Evolutionary conservation across 2,329 filamentous ascomycete genomes (phyloP), one percentile per base, ranked within the genome.

Genomic region (Blastomyces percursus): DNA sequence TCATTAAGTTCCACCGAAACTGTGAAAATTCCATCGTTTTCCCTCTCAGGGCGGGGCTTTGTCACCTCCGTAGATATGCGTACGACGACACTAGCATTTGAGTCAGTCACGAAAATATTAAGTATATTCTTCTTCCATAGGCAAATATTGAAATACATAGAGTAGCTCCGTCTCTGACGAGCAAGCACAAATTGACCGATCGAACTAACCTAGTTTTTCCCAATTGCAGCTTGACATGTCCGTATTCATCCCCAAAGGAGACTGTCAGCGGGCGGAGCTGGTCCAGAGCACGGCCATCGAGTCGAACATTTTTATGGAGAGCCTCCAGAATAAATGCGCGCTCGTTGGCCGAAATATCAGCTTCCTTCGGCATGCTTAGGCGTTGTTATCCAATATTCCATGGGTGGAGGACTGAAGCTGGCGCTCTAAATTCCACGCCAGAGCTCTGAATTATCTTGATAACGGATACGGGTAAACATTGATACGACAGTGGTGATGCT

Each of bases 1-100:
- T 93, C 91, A 66, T 89, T 91, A 70, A 99, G 85, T 74, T 97
- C 94, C 62, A 92, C 89, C 61, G 87, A 84, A 72, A 97, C 96
- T 69, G 87, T 91, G 80, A 97, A 97, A 75, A 96, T 84, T 74
- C 94, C 94, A 74, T 97, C 94, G 73, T 96, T 96, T 64, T 92
- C 93, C 66, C 93, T 88, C 77, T 97, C 93, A 61, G 88, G 77
- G 72, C 88, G 90, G 52, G 94, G 93, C 48, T 89, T 86, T 12
- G 89, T 89, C 65, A 97, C 89, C 77, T 96, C 90, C 66, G 91
- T 89, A 2, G 91, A 93, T 64, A 96, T 88, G 65, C 90, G 89
- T 62, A 88, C 91, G 64, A 95, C 79, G 63, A 96, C 84, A 71
- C 92, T 95, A 68, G 12, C 24, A 32, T 19, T 59, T 8, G 54